Conservation (phyloP, 2,329 filamentous ascomycete species). For the Colletotrichum camelliae region DNA sequence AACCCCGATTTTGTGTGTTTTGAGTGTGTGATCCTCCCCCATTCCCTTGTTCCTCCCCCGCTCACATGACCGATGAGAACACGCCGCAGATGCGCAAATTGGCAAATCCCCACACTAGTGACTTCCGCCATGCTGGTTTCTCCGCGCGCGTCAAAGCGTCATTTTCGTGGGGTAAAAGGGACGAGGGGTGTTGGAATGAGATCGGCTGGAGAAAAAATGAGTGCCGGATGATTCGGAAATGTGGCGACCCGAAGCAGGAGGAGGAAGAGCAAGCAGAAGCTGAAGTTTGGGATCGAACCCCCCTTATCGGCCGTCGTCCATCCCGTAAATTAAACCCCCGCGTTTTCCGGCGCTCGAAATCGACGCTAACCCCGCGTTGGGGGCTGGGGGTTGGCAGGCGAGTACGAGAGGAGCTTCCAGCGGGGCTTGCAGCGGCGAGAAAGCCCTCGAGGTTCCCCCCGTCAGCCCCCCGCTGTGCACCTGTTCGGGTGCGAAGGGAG, state of each 20-base stretch:
- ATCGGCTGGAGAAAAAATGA: not conserved
- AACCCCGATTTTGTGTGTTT: conserved; percentile 9
- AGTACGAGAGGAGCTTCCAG: not conserved
- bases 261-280: not conserved
- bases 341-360: no score
- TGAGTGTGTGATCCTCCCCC: not conserved
- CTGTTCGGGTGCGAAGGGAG: not conserved
- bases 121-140: not conserved
- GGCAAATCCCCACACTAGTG: not conserved
- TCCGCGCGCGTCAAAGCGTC: not conserved
- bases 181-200: not conserved
- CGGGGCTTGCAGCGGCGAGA: not conserved
- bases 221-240: conserved; percentile 4
- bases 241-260: not conserved
- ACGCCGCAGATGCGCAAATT: conserved; percentile 3
- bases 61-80: conserved; percentile 10
- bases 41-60: not conserved
- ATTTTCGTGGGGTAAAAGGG: not conserved
- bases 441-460: not conserved
- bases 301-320: not conserved
- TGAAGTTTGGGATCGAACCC: not conserved
- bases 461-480: not conserved
- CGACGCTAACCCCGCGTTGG: conserved; percentile 10
- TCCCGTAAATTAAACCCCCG: conserved; percentile 2
- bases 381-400: no score